phyloP scores from a whole-genome alignment of 176 grass and related monocot genomes.

The Hsuehochloa calcarea region DNA sequence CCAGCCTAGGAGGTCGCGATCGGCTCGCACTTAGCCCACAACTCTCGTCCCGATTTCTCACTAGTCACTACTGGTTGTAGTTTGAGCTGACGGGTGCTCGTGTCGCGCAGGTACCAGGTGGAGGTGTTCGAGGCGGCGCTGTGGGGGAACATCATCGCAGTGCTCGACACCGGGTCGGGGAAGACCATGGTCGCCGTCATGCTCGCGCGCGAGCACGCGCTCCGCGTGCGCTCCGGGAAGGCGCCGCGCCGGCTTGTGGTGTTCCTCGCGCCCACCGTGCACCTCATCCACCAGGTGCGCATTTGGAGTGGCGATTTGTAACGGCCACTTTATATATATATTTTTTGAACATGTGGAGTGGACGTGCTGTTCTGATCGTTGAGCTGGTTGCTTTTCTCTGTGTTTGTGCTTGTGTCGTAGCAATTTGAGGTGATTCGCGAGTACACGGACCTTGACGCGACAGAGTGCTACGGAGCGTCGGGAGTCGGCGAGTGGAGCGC shows the following conservation, averaged over 20 bases:
- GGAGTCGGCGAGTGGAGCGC: conserved; percentile 41
- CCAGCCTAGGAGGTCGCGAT: conserved; percentile 41
- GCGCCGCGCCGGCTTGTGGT: conserved; percentile 39
- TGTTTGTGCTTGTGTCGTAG: conserved; percentile 14
- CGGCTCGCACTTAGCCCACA: background rate
- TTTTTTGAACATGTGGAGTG: background rate
- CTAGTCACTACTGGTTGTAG: no score
- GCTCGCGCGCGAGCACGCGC: conserved; percentile 47
- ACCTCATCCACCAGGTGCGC: conserved; percentile 58
- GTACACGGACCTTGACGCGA: conserved; percentile 47
- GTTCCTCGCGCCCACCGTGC: conserved; percentile 63
- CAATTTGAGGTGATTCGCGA: conserved; percentile 50
- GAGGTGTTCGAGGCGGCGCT: conserved; percentile 56
- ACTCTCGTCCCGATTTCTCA: background rate
- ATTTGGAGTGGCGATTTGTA: background rate
- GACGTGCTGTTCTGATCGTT: background rate
- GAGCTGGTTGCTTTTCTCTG: background rate
- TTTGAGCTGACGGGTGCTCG: background rate
- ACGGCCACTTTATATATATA: background rate
- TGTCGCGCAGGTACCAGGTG: conserved; percentile 48
- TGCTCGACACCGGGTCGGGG: conserved; percentile 58
- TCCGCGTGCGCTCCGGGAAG: conserved; percentile 25
- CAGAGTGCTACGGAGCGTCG: conserved; percentile 44
- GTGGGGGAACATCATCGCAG: conserved; percentile 62
- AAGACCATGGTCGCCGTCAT: conserved; percentile 68